These are phyloP conservation scores for Clavulina sp. DNA, from an alignment of 768 basidiomycete genomes.

Conservation along the genomic window DNA sequence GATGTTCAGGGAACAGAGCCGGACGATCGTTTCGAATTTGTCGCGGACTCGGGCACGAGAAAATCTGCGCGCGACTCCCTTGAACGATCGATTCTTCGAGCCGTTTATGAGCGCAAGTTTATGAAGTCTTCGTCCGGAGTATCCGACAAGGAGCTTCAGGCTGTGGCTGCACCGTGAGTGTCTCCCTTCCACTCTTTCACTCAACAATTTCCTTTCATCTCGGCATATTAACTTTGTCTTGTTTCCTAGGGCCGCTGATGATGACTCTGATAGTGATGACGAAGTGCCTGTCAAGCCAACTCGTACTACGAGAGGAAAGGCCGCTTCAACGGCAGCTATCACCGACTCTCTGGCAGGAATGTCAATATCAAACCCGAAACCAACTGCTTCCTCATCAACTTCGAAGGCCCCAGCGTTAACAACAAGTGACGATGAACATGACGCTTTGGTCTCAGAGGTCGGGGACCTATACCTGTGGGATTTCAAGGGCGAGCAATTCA, in stretches of 20 bases:
- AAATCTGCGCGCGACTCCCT: conserved; percentile 71
- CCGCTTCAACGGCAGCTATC: neutral
- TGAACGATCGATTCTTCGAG: conserved; percentile 85
- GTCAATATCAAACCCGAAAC: no score
- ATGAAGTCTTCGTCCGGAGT: conserved; percentile 35
- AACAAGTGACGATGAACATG: no score
- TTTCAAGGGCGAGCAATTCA: conserved; percentile 21
- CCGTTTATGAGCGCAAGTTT: conserved; percentile 93
- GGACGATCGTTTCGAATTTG: conserved; percentile 89
- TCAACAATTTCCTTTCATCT: neutral
- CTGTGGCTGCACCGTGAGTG: conserved; percentile 69
- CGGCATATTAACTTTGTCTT: neutral
- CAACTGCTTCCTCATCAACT: no score
- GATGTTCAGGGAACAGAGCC: conserved; percentile 72
- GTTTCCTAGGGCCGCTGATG: neutral
- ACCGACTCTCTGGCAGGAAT: neutral
- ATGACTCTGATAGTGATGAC: neutral
- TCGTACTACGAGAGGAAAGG: neutral
- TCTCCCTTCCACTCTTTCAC: no score
- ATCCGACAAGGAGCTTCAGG: conserved; percentile 47
- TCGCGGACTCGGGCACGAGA: conserved; percentile 49
- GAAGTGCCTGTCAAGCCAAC: neutral
- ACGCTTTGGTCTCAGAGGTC: conserved; percentile 4
- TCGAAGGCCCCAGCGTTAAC: no score
- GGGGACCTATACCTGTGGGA: conserved; percentile 45